Percentiles rank a stretch among this genome's conserved stretches.
Evolutionary conservation across 78 protist genomes (phyloP).

Genomic region (Paratrimastix pyriformis): DNA sequence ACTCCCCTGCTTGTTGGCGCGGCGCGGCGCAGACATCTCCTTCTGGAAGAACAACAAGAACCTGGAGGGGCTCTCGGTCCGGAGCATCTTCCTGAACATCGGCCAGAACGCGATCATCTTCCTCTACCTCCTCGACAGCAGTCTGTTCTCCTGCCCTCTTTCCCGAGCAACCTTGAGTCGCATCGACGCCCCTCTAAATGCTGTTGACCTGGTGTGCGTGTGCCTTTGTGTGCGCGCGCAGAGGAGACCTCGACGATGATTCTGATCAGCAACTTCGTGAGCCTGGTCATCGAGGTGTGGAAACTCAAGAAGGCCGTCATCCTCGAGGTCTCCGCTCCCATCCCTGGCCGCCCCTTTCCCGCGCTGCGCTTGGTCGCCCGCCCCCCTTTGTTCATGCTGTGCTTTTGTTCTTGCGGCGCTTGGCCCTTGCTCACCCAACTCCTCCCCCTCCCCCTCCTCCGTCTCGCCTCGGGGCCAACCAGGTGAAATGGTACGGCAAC

Average conservation of each 20-base stretch:
- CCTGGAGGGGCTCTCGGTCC: conserved; percentile 75
- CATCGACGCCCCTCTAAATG: too few relatives aligned
- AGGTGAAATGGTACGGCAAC: not conserved
- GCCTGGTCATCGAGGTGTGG: conserved; percentile 77
- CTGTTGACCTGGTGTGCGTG: too few relatives aligned
- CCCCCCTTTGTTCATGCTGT: not conserved
- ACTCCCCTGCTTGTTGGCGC: not conserved
- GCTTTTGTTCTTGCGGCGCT: not conserved
- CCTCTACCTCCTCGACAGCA: conserved; percentile 83
- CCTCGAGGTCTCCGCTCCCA: conserved; percentile 27
- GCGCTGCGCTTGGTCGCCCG: too few relatives aligned
- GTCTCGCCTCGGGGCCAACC: not conserved
- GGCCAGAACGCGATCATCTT: conserved; percentile 41
- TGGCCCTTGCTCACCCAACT: not conserved
- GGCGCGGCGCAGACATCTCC: conserved; percentile 41
- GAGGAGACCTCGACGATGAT: conserved; percentile 68
- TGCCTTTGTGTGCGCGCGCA: too few relatives aligned
- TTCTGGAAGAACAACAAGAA: conserved; percentile 74
- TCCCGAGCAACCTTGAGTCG: too few relatives aligned
- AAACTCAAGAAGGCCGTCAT: conserved; percentile 65
- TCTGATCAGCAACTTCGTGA: conserved; percentile 43
- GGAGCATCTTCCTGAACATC: conserved; percentile 22
- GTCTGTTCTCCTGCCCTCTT: too few relatives aligned
- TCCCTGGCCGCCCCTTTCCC: too few relatives aligned
- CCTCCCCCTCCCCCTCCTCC: too few relatives aligned